Evolutionary conservation across 345 rosid species (phyloP).

Genomic region (Eucalyptus tenuipes): DNA sequence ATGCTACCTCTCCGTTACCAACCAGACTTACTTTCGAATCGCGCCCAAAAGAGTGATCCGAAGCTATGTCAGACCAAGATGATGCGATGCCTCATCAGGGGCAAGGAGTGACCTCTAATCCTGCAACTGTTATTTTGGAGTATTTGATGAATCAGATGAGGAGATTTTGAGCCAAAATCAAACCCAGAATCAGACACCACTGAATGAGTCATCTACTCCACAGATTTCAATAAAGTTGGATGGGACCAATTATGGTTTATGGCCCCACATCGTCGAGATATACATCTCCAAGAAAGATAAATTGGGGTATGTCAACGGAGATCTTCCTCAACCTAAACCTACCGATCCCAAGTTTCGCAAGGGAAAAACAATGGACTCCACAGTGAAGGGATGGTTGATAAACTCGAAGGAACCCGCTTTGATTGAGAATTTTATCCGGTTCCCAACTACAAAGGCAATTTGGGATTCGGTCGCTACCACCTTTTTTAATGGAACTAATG

Average conservation of each 20-base stretch:
- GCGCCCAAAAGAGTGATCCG: not conserved
- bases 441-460: not conserved
- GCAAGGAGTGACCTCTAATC: not conserved
- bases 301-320: not conserved
- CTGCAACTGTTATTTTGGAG: not conserved
- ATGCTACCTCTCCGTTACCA: not conserved
- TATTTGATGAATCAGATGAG: not conserved
- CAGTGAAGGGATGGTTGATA: not conserved
- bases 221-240: not conserved
- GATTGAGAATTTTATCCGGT: too few relatives aligned
- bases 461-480: too few relatives aligned
- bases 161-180: not conserved
- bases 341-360: rapidly evolving
- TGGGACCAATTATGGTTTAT: not conserved
- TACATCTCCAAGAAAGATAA: rapidly evolving
- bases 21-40: not conserved
- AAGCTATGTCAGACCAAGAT: not conserved
- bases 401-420: not conserved
- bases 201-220: not conserved
- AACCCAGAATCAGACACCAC: not conserved
- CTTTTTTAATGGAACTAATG: not conserved
- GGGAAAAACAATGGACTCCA: not conserved
- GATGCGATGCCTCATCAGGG: not conserved
- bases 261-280: rapidly evolving
- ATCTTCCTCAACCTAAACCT: not conserved